Base-by-base conservation (phyloP, 1,284 basidiomycete genomes). In the Ganoderma leucocontextum region DNA sequence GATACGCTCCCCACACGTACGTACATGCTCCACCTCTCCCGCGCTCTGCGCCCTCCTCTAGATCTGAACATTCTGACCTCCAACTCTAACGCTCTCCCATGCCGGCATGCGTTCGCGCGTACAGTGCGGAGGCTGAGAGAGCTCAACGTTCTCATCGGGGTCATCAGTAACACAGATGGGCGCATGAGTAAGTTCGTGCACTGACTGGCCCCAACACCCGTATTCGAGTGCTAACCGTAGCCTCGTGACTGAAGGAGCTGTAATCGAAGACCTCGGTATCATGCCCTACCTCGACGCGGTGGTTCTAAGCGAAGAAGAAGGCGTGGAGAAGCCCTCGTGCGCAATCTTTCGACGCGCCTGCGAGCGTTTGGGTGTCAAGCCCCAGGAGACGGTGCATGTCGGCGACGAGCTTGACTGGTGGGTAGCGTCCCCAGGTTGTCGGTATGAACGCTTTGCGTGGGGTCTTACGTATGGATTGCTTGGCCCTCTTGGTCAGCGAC, bases 341-440 rank as follows among this genome's bases (percentile, higher is more conserved):
- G 81, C 85, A 58, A 88, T 94, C 55, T 94, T 91, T 78, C 73
- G 78, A 36, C 81, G 82, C 2, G 83, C 86, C 0, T 80, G 77
- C 64, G 59, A 71, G 52, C 69, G 74, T 42, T 71, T 73, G 15
- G 68, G 78, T 38, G 68, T 86, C 17, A 70, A 70, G 33, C 78
- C 81, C 0, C 73, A 78, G 12, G 83, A 91, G 73, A 85, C 84
- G 39, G 74, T 93, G 38, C 92, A 94, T 73, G 85, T 94, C 60
- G 92, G 92, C 4, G 92, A 94, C 75, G 91, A 93, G 72, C 75
- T 92, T 44, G 76, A 82, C 58, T 84, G 85, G 92, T 92, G 72
- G 72, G 86, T 72, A 22, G 13, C 22, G 58, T 22, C 39, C 38
- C 35, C n/a, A 35, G 55, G 7, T 13, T 60, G 13, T 41, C 36